Base-by-base conservation (phyloP, 139 green algal genomes). In the Spirogloea muscicola region DNA sequence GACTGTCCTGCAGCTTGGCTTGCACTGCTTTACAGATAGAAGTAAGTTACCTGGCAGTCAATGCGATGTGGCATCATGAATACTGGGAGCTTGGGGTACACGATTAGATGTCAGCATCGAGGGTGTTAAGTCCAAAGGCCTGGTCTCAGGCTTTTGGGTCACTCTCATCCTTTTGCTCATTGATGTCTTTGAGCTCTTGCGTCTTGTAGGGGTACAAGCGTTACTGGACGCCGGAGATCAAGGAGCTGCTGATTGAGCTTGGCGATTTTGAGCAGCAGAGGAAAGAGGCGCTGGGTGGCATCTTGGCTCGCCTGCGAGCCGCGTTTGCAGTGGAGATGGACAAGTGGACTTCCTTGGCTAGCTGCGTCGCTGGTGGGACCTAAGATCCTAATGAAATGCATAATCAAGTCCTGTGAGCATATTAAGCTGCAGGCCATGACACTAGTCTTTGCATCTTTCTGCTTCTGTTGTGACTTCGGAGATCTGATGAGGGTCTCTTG, bases 141-240 rank as follows among this genome's bases (percentile, higher is more conserved):
- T n/a, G n/a, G n/a, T n/a, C n/a, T n/a, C n/a, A n/a, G n/a, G n/a
- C n/a, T n/a, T n/a, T n/a, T n/a, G n/a, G n/a, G n/a, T n/a, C n/a
- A n/a, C n/a, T n/a, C n/a, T n/a, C n/a, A n/a, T n/a, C n/a, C n/a
- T 55, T 55, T 55, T 55, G 46, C 21, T 55, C 21, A 21, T 55
- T 55, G 21, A 55, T 65, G 31, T 65, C 13, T 65, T 65, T 16
- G 10, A 65, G 13, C 16, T 65, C 13, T 65, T 59, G 25, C 46
- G 21, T 21, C 46, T 21, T 55, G 10, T 38, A 98, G 85, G 94
- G 94, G 33, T 94, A 84, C 59, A 68, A 76, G 49, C 67, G 89
- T 13, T 93, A 87, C 74, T 82, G 46, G 31, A 88, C 25, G 51
- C 42, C 66, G 9, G 38, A 84, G 36, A 80, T 97, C 44, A 62